Percentiles rank a stretch among this genome's conserved stretches.
Conservation (phyloP, 352 stramenopile genomes). For the Globisporangium middletonii region DNA sequence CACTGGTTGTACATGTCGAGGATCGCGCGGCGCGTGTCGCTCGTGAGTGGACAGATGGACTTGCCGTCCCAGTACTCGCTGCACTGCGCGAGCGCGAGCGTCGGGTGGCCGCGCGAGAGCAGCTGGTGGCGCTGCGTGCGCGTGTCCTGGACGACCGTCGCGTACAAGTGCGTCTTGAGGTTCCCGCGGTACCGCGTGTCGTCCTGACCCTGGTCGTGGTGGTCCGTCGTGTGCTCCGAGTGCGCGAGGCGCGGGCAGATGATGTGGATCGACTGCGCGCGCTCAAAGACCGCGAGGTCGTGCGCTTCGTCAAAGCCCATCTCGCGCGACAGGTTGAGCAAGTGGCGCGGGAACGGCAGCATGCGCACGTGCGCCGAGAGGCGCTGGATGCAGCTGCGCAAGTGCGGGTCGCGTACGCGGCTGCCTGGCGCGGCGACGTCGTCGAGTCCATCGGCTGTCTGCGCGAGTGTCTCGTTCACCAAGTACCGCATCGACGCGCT, state of each 20-base stretch:
- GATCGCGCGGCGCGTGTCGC: constrained; percentile 71
- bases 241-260: constrained; percentile 77
- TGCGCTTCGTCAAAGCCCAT: constrained; percentile 72
- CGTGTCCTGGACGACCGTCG: constrained; percentile 79
- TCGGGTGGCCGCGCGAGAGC: constrained; percentile 70
- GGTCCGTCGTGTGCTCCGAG: constrained; percentile 79
- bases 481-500: constrained; percentile 66
- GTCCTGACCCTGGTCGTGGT: constrained; percentile 82
- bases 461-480: constrained; percentile 40
- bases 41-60: constrained; percentile 79
- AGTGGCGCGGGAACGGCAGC: constrained; percentile 76
- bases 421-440: not conserved
- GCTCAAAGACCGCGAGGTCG: constrained; percentile 61
- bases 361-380: constrained; percentile 80
- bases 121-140: constrained; percentile 75
- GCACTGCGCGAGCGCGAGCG: constrained; percentile 64
- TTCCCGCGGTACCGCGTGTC: constrained; percentile 80
- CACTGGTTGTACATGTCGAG: constrained; percentile 89
- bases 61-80: constrained; percentile 87
- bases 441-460: constrained; percentile 6
- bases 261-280: constrained; percentile 70
- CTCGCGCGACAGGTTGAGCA: constrained; percentile 72
- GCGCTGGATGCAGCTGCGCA: constrained; percentile 66
- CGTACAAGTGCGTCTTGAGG: constrained; percentile 84
- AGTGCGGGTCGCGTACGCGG: constrained; percentile 25